A percentile compares a stretch with the other conserved stretches of the same genome.
Conservation (phyloP, 441 rosid genomes). For the Croton laevigatus region DNA sequence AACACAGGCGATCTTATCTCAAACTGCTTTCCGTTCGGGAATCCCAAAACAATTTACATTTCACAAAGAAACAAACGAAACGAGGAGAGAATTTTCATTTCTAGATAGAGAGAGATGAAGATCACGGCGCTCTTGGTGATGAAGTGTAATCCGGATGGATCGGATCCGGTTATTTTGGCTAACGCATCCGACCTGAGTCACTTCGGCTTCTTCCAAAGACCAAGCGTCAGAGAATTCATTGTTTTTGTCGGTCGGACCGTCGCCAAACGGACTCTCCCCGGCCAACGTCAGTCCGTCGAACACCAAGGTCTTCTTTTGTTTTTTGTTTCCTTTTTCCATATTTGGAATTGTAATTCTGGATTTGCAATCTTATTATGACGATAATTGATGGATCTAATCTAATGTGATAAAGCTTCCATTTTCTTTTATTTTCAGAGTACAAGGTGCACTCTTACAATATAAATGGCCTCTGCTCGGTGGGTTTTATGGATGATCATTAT, state of each 20-base stretch:
- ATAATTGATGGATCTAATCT: too few relatives aligned
- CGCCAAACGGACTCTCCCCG: constrained; percentile 75
- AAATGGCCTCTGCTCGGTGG: constrained; percentile 80
- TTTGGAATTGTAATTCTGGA: background rate
- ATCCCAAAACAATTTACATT: background rate
- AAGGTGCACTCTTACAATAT: constrained; percentile 85
- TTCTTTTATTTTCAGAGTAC: constrained; percentile 48
- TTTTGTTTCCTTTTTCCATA: background rate
- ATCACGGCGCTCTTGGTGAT: constrained; percentile 83
- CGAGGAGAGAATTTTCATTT: constrained; percentile 1
- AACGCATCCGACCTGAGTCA: constrained; percentile 79
- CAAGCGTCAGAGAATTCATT: constrained; percentile 82
- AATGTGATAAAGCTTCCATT: background rate
- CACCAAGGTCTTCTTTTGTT: constrained; percentile 63
- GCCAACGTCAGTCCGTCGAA: constrained; percentile 88
- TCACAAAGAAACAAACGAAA: background rate
- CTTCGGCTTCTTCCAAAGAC: constrained; percentile 90
- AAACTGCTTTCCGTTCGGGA: background rate
- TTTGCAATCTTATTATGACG: background rate
- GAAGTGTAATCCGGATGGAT: constrained; percentile 59
- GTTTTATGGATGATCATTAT: constrained; percentile 93
- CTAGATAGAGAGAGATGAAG: constrained; percentile 49
- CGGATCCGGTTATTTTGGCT: constrained; percentile 71
- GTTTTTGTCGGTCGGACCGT: constrained; percentile 89
- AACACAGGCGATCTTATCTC: background rate